Base-by-base conservation (phyloP, 2,329 filamentous ascomycete genomes). In the Ceratocystis smalleyi region DNA sequence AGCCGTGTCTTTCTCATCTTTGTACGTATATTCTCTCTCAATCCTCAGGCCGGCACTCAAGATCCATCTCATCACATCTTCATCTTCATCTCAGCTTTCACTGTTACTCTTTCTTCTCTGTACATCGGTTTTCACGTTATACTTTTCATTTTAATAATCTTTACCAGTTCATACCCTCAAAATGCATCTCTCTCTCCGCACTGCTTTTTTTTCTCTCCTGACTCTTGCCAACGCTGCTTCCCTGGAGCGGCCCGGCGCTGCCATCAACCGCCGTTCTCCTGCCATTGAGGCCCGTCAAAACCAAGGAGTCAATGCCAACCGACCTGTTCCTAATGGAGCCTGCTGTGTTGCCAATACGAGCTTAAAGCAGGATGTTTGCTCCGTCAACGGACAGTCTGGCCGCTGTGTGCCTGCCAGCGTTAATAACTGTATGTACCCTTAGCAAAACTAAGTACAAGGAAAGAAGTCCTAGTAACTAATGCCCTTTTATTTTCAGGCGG, bases 331-430 rank as follows among this genome's bases (percentile, higher is more conserved):
- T 35, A 69, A 55, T 35, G 73, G 73, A 45, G 67, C 68, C 43
- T 75, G 73, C 71, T 75, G 73, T 67, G 70, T 74, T 17, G 69
- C 71, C 66, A 71, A 71, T 67, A 72, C 70, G 3, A 72, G 66
- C 66, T 67, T 74, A 54, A 75, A 75, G 72, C 71, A 75, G 68
- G 73, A 75, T 67, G 67, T 72, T 61, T 75, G 73, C 71, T 68
- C 45, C 15, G 69, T 71, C 64, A 72, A 72, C 67, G 73, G 73
- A 64, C 67, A 71, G 67, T 49, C 65, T 7, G 73, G 73, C 22
- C 70, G 71, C 43, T 74, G 73, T 66, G 72, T 75, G 1, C 73
- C 73, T 49, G 65, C 65, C 35, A 71, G 67, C 12, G 70, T 69
- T n/a, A 68, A 71, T n/a, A 72, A 73, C 68, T 75, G 73, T 74